phyloP scores from a whole-genome alignment of 2,329 filamentous ascomycete genomes.

The Fusarium oxysporum region DNA sequence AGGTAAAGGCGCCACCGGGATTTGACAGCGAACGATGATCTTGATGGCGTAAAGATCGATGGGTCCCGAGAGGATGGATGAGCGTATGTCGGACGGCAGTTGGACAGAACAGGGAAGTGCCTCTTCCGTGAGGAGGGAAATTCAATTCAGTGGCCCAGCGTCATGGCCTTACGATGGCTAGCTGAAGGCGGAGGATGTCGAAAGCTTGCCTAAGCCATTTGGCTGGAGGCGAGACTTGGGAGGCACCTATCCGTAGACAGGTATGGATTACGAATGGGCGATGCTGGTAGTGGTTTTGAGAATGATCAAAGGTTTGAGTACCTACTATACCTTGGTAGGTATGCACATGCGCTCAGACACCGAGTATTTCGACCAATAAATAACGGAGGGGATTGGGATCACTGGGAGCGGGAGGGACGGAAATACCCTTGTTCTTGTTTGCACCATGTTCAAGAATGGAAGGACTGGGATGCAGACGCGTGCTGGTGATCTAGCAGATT shows the following conservation, averaged over 20 bases:
- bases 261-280: neutral
- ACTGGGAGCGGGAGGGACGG: slow-evolving; percentile 7
- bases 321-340: neutral
- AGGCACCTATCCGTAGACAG: neutral
- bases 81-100: slow-evolving; percentile 27
- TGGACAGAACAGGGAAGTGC: slow-evolving; percentile 17
- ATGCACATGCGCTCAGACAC: neutral
- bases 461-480: neutral
- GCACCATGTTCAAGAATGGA: neutral
- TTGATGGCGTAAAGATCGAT: slow-evolving; percentile 3
- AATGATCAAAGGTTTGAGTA: neutral
- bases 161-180: slow-evolving; percentile 11
- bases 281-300: neutral
- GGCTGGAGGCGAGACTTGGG: neutral
- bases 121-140: slow-evolving; percentile 17
- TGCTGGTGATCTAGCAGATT: neutral
- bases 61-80: neutral
- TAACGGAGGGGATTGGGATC: neutral
- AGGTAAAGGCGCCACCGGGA: slow-evolving; percentile 6
- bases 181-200: slow-evolving; percentile 10
- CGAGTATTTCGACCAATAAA: slow-evolving; percentile 4
- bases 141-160: slow-evolving; percentile 11
- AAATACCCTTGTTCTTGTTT: slow-evolving; percentile 15
- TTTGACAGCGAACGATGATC: neutral
- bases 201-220: slow-evolving; percentile 25